phyloP scores from a whole-genome alignment of 2,329 filamentous ascomycete genomes.

The Cytospora paraplurivora region DNA sequence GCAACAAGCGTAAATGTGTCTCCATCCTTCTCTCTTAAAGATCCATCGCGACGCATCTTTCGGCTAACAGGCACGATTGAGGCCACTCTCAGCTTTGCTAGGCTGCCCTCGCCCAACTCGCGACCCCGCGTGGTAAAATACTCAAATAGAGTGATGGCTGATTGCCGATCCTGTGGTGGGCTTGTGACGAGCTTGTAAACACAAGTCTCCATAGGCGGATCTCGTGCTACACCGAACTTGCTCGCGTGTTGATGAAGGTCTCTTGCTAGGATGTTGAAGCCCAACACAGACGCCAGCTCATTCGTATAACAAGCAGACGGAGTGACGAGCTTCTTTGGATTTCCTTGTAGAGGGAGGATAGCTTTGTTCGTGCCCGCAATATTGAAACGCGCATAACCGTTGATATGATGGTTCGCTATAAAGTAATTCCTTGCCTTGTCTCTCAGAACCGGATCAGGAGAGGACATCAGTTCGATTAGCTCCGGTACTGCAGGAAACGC shows the following conservation, averaged over 20 bases:
- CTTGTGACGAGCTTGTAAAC: slow-evolving; percentile 70
- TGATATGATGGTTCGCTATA: slow-evolving; percentile 74
- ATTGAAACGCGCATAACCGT: slow-evolving; percentile 71
- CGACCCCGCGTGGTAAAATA: slow-evolving; percentile 80
- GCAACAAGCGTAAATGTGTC: slow-evolving; percentile 56
- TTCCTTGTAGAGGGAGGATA: slow-evolving; percentile 74
- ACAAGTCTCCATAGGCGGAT: slow-evolving; percentile 79
- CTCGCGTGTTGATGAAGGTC: slow-evolving; percentile 78
- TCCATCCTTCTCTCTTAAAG: slow-evolving; percentile 43
- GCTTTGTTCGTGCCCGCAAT: slow-evolving; percentile 56
- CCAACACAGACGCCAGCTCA: slow-evolving; percentile 71
- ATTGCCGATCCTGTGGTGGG: slow-evolving; percentile 67
- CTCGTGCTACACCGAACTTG: slow-evolving; percentile 82
- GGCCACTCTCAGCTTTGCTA: slow-evolving; percentile 63
- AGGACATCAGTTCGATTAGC: slow-evolving; percentile 76
- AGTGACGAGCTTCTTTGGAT: slow-evolving; percentile 64
- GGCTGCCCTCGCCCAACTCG: slow-evolving; percentile 67
- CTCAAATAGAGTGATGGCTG: slow-evolving; percentile 73
- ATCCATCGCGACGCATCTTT: slow-evolving; percentile 35
- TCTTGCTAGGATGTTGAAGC: slow-evolving; percentile 74
- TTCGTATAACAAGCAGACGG: slow-evolving; percentile 85
- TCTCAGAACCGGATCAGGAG: slow-evolving; percentile 59
- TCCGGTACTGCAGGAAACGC: slow-evolving; percentile 71
- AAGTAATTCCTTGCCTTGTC: slow-evolving; percentile 78
- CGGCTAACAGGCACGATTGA: slow-evolving; percentile 69